Evolutionary conservation across 2,329 filamentous ascomycete genomes (phyloP), one percentile per base, ranked within the genome.

Genomic region (Sporothrix brunneoviolacea): DNA sequence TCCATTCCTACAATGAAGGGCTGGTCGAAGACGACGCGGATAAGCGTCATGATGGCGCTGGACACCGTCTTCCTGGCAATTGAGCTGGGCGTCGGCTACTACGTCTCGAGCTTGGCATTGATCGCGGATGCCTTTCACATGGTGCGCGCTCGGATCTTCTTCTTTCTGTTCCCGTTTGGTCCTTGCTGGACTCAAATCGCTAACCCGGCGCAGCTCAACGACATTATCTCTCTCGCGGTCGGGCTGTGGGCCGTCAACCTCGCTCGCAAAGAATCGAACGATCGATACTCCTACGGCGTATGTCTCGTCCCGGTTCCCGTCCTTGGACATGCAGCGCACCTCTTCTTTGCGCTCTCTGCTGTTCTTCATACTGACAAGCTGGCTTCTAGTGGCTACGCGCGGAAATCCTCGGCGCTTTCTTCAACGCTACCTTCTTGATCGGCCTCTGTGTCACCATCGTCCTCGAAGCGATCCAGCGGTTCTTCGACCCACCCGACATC

Each of bases 101-200:
- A 84, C 56, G 89, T 95, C 54, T 85, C 91, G 64, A 97, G 93
- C 16, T 79, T 98, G 59, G 93, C 93, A 33, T 79, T 98, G 53
- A 90, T 94, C 64, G 93, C 93, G 48, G 93, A 98, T 72, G 90
- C 93, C 54, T 98, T 98, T 68, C 93, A 98, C 71, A 98, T 98
- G 93, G 86, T 89, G 64, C 60, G 77, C 28, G 67, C 37, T 35
- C 44, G n/a, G 7, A 46, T 35, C 42, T 22, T 27, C 37, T 24
- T 40, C 51, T 51, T 19, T 18, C 39, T 21, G 1, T 18, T 16
- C 18, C 13, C 27, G 16, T 15, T 18, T 28, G 13, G 7, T 38
- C 12, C 33, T 46, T 22, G n/a, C n/a, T n/a, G n/a, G n/a, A n/a
- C 10, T 33, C 40, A 21, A 5, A 8, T 4, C 32, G 24, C 33